These are phyloP conservation scores for Trifolium subterraneum DNA, from an alignment of 306 rosid genomes.

Conservation along the genomic window DNA sequence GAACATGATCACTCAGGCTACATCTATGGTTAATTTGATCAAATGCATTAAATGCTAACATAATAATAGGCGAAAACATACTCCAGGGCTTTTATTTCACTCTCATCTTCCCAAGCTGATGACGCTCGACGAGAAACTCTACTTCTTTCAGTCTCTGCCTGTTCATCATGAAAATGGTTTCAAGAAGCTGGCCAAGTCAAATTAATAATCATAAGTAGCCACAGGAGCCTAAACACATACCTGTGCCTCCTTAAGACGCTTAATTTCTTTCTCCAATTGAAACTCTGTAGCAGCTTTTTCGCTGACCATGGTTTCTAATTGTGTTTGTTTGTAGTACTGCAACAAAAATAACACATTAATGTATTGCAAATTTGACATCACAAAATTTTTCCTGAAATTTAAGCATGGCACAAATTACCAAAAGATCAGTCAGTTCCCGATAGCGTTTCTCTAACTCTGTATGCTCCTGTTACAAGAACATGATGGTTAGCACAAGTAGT, in stretches of 20 bases:
- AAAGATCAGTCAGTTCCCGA: constrained; percentile 92
- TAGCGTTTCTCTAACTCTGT: constrained; percentile 97
- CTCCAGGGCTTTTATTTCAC: constrained; percentile 93
- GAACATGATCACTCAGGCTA: no score
- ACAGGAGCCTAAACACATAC: constrained; percentile 51
- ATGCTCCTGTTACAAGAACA: constrained; percentile 76
- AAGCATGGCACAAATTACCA: constrained; percentile 62
- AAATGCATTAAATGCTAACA: no score
- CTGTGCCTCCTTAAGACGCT: constrained; percentile 86
- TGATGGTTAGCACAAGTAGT: constrained; percentile 40
- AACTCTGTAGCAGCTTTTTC: constrained; percentile 96
- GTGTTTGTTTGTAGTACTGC: constrained; percentile 99
- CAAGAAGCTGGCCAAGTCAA: constrained; percentile 37
- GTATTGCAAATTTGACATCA: constrained; percentile 35
- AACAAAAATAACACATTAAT: constrained; percentile 28
- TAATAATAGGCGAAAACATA: constrained; percentile 54
- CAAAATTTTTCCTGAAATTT: constrained; percentile 32
- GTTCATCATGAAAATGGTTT: constrained; percentile 43
- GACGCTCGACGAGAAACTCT: constrained; percentile 81
- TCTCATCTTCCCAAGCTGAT: constrained; percentile 93
- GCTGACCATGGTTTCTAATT: constrained; percentile 92
- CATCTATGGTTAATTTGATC: no score
- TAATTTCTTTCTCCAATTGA: constrained; percentile 94
- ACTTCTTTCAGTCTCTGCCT: constrained; percentile 94
- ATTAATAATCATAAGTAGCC: constrained; percentile 36